phyloP scores from a whole-genome alignment of 2,329 filamentous ascomycete species.

The Diaporthe sp. region DNA sequence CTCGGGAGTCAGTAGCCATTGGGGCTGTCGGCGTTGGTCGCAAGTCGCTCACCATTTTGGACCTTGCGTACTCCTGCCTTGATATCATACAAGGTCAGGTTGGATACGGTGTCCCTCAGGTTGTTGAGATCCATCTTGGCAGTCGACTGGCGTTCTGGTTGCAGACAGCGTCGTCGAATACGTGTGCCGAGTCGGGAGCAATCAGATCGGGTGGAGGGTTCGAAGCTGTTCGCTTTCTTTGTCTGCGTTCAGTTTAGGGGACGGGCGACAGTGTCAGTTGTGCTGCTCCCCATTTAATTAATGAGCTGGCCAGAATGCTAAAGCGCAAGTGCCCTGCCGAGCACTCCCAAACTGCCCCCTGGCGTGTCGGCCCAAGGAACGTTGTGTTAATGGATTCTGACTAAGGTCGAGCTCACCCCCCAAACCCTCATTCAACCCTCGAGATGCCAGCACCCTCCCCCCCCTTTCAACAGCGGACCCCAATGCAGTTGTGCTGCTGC shows the following conservation, averaged over 20 bases:
- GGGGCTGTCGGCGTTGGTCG: neutral
- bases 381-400: constrained; percentile 19
- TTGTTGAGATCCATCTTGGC: constrained; percentile 84
- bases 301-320: constrained; percentile 21
- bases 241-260: constrained; percentile 16
- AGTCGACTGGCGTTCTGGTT: constrained; percentile 3
- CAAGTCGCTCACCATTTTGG: constrained; percentile 81
- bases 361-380: constrained; percentile 15
- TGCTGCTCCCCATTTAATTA: neutral
- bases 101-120: constrained; percentile 87
- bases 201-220: neutral
- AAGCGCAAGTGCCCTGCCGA: constrained; percentile 26
- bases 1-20: constrained; percentile 15
- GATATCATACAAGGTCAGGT: constrained; percentile 93
- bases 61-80: constrained; percentile 96
- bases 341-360: constrained; percentile 24
- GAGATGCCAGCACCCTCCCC: neutral
- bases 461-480: too few relatives aligned
- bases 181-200: neutral
- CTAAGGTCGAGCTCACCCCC: constrained; percentile 4
- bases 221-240: constrained; percentile 12
- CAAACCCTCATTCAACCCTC: neutral
- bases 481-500: neutral
- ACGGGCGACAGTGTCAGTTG: constrained; percentile 11
- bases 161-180: neutral